Conservation (phyloP, 148 eudicot genomes). For the Salicornia ramosissima region DNA sequence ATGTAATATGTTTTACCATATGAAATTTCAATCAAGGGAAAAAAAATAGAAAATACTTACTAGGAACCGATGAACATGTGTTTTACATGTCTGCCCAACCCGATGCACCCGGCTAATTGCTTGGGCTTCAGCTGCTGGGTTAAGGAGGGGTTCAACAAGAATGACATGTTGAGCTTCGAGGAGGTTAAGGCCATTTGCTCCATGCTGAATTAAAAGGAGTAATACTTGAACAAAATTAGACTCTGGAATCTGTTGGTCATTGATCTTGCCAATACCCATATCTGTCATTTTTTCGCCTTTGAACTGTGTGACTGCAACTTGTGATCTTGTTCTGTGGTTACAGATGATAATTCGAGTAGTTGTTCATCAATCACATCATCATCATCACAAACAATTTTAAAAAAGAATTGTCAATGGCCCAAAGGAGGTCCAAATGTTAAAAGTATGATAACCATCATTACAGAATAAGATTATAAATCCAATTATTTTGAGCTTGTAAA, state of each 20-base stretch:
- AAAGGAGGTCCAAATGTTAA: background rate
- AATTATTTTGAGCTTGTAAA: background rate
- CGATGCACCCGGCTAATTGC: constrained; percentile 94
- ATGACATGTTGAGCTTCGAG: constrained; percentile 97
- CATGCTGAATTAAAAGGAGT: constrained; percentile 74
- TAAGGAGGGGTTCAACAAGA: constrained; percentile 87
- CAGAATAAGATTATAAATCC: background rate
- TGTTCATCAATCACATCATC: background rate
- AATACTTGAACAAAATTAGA: constrained; percentile 55
- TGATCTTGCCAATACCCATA: constrained; percentile 24
- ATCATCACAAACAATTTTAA: background rate
- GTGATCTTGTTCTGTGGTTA: constrained; percentile 57
- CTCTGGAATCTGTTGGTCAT: constrained; percentile 20
- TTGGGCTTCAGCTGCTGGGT: constrained; percentile 97
- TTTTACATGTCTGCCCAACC: constrained; percentile 72
- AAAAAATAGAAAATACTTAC: constrained; percentile 32
- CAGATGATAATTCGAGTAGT: background rate
- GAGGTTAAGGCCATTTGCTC: constrained; percentile 95
- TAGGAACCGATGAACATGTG: constrained; percentile 82
- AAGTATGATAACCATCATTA: background rate
- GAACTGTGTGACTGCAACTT: constrained; percentile 64
- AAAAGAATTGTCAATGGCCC: background rate
- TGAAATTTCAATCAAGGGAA: too few species aligned
- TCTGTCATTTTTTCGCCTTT: constrained; percentile 46
- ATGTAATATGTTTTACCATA: too few species aligned